Conservation (phyloP, 345 rosid genomes). For the Physaria fendleri region DNA sequence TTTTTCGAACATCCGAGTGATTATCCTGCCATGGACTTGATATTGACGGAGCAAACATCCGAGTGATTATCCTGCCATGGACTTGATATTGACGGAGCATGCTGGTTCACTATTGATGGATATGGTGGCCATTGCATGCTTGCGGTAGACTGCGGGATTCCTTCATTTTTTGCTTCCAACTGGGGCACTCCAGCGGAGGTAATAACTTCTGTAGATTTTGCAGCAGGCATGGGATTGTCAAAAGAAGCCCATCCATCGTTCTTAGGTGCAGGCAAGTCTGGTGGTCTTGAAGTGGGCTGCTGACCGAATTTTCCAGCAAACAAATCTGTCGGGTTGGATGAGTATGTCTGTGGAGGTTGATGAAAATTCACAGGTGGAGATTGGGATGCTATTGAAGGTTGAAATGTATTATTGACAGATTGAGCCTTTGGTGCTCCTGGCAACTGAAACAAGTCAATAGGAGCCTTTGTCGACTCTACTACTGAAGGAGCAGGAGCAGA, state of each 20-base stretch:
- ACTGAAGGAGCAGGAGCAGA: constrained; percentile 34
- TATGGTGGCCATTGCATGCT: constrained; percentile 48
- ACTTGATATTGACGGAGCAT: constrained; percentile 36
- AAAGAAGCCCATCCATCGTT: constrained; percentile 95
- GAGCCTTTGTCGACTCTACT: constrained; percentile 36
- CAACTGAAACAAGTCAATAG: constrained; percentile 63
- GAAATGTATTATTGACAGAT: constrained; percentile 36
- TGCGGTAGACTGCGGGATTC: constrained; percentile 33
- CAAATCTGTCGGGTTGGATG: constrained; percentile 41
- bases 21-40: constrained; percentile 48
- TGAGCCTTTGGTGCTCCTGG: constrained; percentile 41
- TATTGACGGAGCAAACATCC: constrained; percentile 24
- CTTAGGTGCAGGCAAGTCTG: constrained; percentile 37
- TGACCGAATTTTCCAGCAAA: constrained; percentile 43
- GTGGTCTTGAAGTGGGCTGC: constrained; percentile 31
- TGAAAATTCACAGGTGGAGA: constrained; percentile 30
- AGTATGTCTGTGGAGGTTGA: constrained; percentile 43
- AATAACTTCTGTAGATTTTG: constrained; percentile 31
- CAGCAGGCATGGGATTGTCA: constrained; percentile 47
- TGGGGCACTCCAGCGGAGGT: constrained; percentile 25
- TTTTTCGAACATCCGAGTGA: constrained; percentile 31
- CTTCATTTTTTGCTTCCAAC: constrained; percentile 38
- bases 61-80: constrained; percentile 44
- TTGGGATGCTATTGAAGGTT: constrained; percentile 24
- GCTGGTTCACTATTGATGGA: constrained; percentile 34